phyloP scores from a whole-genome alignment of 176 grass and related monocot genomes.

The Urochloa ruziziensis region DNA sequence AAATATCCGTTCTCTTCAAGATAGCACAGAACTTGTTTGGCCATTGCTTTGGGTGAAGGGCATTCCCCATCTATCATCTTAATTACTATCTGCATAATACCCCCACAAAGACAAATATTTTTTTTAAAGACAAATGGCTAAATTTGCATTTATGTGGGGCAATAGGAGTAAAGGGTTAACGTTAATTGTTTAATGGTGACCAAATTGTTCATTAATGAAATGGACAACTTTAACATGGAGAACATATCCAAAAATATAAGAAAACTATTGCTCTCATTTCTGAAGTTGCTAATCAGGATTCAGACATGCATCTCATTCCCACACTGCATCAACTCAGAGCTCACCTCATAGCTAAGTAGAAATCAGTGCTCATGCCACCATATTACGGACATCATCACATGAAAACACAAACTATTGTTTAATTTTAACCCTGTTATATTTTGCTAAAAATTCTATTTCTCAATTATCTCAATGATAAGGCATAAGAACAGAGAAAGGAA shows the following conservation, averaged over 20 bases:
- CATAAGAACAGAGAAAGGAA: neutral
- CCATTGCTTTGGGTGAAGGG: conserved; percentile 84
- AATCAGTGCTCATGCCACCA: neutral
- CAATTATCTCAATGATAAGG: neutral
- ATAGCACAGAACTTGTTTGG: conserved; percentile 62
- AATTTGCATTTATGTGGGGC: neutral
- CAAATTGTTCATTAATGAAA: conserved; percentile 8
- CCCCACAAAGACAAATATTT: conserved; percentile 18
- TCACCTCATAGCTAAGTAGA: neutral
- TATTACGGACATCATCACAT: neutral
- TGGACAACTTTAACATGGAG: neutral
- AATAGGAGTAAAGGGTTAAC: neutral
- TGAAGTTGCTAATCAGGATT: neutral
- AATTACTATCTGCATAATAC: conserved; percentile 68
- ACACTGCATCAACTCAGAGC: conserved; percentile 1
- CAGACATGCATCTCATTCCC: neutral
- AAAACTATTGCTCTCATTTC: no score
- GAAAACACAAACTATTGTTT: neutral
- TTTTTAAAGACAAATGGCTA: neutral
- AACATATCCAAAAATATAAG: neutral
- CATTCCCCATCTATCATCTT: conserved; percentile 60
- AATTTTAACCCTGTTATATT: neutral
- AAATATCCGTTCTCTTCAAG: conserved; percentile 77
- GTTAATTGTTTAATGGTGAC: neutral
- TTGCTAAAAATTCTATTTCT: neutral